Conservation (phyloP, 2,329 filamentous ascomycete species). For the Orbilia blumenaviensis region DNA sequence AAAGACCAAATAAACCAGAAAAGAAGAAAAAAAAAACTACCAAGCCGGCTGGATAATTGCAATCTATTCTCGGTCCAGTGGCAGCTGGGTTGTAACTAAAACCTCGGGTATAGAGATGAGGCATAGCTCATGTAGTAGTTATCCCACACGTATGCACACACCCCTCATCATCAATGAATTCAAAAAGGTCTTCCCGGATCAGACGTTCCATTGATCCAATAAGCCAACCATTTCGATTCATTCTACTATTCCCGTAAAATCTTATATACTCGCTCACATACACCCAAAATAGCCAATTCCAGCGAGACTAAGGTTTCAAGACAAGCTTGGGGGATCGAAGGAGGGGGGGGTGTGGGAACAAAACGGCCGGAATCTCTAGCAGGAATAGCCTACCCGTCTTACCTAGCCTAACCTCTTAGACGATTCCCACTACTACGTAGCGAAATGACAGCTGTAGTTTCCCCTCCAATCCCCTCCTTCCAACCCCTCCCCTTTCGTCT, state of each 20-base stretch:
- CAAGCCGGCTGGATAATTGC: slow-evolving; percentile 11
- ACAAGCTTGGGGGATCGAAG: slow-evolving; percentile 17
- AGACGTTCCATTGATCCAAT: slow-evolving; percentile 2
- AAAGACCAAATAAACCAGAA: neutral
- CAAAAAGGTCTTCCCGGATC: neutral
- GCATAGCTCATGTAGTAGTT: neutral
- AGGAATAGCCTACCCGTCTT: slow-evolving; percentile 30
- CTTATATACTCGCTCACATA: neutral
- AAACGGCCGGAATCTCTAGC: slow-evolving; percentile 5
- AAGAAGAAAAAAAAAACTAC: neutral
- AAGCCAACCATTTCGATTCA: neutral
- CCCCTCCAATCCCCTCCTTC: neutral
- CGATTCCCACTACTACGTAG: slow-evolving; percentile 26
- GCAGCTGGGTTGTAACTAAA: neutral
- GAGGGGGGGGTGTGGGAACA: too few relatives aligned
- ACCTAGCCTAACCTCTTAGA: slow-evolving; percentile 31
- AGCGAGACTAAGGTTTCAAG: slow-evolving; percentile 44
- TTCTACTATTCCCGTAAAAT: neutral
- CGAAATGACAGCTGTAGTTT: neutral
- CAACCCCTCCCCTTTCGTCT: neutral
- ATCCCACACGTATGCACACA: too few relatives aligned
- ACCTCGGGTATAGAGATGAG: neutral
- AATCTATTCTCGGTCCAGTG: slow-evolving; percentile 5
- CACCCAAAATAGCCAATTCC: slow-evolving; percentile 6
- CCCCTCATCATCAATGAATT: too few relatives aligned